phyloP scores from a whole-genome alignment of 2,329 filamentous ascomycete genomes.

The Penicillium decumbens region DNA sequence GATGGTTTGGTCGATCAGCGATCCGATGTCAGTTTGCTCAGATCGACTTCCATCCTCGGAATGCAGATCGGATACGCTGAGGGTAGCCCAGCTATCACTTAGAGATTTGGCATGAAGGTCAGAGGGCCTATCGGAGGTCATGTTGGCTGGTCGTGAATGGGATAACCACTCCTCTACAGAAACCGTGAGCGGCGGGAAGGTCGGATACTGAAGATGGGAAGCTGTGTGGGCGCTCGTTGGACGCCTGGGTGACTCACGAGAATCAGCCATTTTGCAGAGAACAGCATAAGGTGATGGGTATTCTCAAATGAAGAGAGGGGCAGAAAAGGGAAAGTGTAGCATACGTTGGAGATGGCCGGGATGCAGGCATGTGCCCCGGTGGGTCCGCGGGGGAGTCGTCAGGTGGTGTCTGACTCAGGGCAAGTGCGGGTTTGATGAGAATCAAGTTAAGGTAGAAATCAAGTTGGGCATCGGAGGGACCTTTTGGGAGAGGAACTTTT shows the following conservation, averaged over 20 bases:
- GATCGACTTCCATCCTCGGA: slow-evolving; percentile 45
- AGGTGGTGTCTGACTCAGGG: slow-evolving; percentile 8
- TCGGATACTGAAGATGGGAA: slow-evolving; percentile 40
- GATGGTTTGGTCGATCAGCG: slow-evolving; percentile 41
- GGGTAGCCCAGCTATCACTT: slow-evolving; percentile 46
- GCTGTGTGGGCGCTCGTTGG: slow-evolving; percentile 24
- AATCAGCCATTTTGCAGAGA: slow-evolving; percentile 34
- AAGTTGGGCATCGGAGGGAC: neutral
- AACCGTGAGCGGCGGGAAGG: slow-evolving; percentile 36
- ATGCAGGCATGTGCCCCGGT: slow-evolving; percentile 18
- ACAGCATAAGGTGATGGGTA: slow-evolving; percentile 5
- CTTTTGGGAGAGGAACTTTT: neutral
- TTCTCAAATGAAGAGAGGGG: neutral
- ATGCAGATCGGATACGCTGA: slow-evolving; percentile 42
- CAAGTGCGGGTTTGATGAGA: neutral
- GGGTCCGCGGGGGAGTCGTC: slow-evolving; percentile 19
- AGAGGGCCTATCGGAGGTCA: slow-evolving; percentile 34
- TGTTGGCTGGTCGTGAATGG: slow-evolving; percentile 39
- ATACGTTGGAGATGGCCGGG: slow-evolving; percentile 14
- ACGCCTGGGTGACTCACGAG: slow-evolving; percentile 32
- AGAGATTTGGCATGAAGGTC: slow-evolving; percentile 32
- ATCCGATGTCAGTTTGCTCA: slow-evolving; percentile 42
- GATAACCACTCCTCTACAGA: slow-evolving; percentile 42
- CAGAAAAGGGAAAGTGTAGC: slow-evolving; percentile 4
- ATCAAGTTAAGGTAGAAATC: neutral